phyloP scores from a whole-genome alignment of 2,329 filamentous ascomycete genomes.

The Grosmannia huntii region DNA sequence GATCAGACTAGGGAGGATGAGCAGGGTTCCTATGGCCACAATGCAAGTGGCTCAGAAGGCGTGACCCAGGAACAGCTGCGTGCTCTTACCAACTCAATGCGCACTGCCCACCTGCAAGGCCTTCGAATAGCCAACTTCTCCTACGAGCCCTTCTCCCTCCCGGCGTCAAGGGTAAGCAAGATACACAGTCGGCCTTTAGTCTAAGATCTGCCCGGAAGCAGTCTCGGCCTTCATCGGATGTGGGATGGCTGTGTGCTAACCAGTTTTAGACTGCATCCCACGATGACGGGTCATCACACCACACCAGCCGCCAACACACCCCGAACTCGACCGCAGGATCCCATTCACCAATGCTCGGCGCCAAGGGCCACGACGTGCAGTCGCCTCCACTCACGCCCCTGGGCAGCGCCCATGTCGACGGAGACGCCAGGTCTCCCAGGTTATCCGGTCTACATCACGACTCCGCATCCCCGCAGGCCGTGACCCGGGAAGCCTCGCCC shows the following conservation, averaged over 20 bases:
- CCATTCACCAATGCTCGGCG: slow-evolving; percentile 54
- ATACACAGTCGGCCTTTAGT: not conserved
- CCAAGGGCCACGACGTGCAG: slow-evolving; percentile 58
- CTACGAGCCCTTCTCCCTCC: slow-evolving; percentile 84
- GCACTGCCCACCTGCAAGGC: slow-evolving; percentile 66
- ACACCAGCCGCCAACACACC: slow-evolving; percentile 51
- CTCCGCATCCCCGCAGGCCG: slow-evolving; percentile 55
- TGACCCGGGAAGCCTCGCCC: slow-evolving; percentile 38
- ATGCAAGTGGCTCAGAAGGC: slow-evolving; percentile 13
- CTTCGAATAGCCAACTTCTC: slow-evolving; percentile 73
- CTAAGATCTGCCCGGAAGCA: not conserved
- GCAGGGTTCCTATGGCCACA: slow-evolving; percentile 4
- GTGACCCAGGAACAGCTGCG: slow-evolving; percentile 50
- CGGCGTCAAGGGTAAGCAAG: slow-evolving; percentile 61
- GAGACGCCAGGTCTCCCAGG: slow-evolving; percentile 18
- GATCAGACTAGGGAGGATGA: slow-evolving; percentile 19
- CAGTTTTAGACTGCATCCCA: slow-evolving; percentile 41
- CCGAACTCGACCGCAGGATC: slow-evolving; percentile 48
- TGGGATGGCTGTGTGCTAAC: not conserved
- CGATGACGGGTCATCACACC: slow-evolving; percentile 41
- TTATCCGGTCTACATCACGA: slow-evolving; percentile 11
- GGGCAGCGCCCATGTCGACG: slow-evolving; percentile 43
- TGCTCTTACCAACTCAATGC: slow-evolving; percentile 55
- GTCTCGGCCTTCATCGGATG: not conserved
- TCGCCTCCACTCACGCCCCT: slow-evolving; percentile 85